Base-by-base conservation (phyloP, 208 protist species). In the Trypanosoma melophagium region DNA sequence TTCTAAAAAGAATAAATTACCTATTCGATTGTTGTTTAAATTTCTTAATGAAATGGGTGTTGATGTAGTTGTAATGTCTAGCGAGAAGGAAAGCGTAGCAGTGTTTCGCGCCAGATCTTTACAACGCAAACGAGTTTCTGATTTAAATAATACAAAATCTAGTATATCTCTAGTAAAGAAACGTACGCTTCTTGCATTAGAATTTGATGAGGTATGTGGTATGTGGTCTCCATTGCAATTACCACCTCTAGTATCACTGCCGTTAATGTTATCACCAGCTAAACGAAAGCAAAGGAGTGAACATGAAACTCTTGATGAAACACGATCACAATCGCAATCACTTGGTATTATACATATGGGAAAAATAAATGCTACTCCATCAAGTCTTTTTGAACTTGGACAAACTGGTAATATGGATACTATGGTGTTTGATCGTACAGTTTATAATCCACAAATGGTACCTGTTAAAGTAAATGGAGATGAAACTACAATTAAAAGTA, bases 141-240 rank as follows among this genome's bases (percentile, higher is more conserved):
- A 49, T 14, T 8, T 21, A 42, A 28, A 24, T 19, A 31, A 45
- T 19, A 10, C 45, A 9, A 58, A 73, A 66, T 31, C 21, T 8
- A 16, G 38, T n/a, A 31, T 42, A 17, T 52, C 51, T 40, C n/a
- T 0, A 1, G 35, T 52, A 50, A 10, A 24, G 60, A 3, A 55
- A 70, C 22, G 66, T 74, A 28, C 61, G 50, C 42, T 80, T 78
- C 35, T 77, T 40, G 78, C 77, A 16, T 69, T 93, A 0, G 80
- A 86, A 62, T 93, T 82, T 58, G 71, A 87, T 66, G 17, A 13
- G 13, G 61, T 54, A 45, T 35, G 73, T n/a, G 50, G 50, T 14
- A 24, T 82, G 31, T 93, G 87, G 87, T 71, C 71, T 22, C 84
- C 83, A 0, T 41, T 90, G 44, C 44, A 57, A 25, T 51, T 72